These are phyloP conservation scores for Aechmea fasciata DNA, from an alignment of 176 grass and related monocot genomes.

Conservation along the genomic window DNA sequence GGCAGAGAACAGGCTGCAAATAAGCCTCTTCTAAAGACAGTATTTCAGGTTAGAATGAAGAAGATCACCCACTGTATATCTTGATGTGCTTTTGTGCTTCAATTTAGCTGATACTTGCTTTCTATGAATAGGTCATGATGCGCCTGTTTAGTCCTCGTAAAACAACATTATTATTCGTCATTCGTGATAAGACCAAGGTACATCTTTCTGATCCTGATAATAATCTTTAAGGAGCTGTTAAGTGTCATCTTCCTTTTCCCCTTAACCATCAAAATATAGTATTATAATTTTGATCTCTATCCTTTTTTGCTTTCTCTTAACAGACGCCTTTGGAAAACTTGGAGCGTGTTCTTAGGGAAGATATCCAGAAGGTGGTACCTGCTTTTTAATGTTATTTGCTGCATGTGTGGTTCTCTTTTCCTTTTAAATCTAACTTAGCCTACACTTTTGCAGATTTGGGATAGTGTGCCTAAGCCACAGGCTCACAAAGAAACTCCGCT, in stretches of 20 bases:
- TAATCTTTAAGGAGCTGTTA: background rate
- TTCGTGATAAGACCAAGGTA: slow-evolving; percentile 96
- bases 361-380: slow-evolving; percentile 95
- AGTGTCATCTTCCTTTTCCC: background rate
- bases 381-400: slow-evolving; percentile 16
- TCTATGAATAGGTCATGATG: slow-evolving; percentile 81
- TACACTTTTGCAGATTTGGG: slow-evolving; percentile 79
- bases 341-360: slow-evolving; percentile 90
- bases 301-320: slow-evolving; percentile 17
- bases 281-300: slow-evolving; percentile 4
- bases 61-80: background rate
- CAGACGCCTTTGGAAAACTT: slow-evolving; percentile 93
- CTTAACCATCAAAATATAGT: background rate
- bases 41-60: slow-evolving; percentile 67
- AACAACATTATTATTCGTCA: slow-evolving; percentile 91
- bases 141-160: slow-evolving; percentile 95
- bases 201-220: background rate
- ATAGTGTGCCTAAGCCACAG: slow-evolving; percentile 83
- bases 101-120: slow-evolving; percentile 15
- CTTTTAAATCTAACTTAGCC: slow-evolving; percentile 15
- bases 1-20: slow-evolving; percentile 99
- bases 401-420: slow-evolving; percentile 12
- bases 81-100: background rate
- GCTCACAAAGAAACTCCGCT: slow-evolving; percentile 90
- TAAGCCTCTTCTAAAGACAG: slow-evolving; percentile 98